A percentile compares a stretch with the other conserved stretches of the same genome.
Conservation (phyloP, 2,329 filamentous ascomycete genomes). For the Colletotrichum truncatum region DNA sequence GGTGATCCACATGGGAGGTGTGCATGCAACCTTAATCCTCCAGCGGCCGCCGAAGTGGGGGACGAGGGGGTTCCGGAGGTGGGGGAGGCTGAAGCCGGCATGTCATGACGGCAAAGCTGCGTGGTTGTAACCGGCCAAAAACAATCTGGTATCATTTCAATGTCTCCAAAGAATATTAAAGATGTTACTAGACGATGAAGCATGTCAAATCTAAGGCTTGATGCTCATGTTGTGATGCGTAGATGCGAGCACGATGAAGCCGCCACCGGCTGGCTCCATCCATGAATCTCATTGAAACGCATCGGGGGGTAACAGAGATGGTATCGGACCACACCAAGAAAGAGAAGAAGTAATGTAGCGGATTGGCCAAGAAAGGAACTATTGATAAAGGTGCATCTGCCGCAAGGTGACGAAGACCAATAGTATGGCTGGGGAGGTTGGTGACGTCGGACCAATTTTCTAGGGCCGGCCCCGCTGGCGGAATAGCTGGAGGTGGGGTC, state of each 20-base stretch:
- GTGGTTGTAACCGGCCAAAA: not conserved
- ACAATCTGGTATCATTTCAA: too few relatives aligned
- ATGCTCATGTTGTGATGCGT: too few relatives aligned
- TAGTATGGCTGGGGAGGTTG: not conserved
- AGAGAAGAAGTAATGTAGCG: not conserved
- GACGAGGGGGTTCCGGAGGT: conserved; percentile 23
- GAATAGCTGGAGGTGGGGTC: not conserved
- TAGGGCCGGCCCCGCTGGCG: conserved; percentile 7
- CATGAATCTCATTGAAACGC: not conserved
- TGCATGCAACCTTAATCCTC: conserved; percentile 11
- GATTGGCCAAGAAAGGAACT: not conserved
- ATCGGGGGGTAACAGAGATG: not conserved
- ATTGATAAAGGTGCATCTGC: not conserved
- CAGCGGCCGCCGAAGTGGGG: conserved; percentile 20
- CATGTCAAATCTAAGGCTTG: too few relatives aligned
- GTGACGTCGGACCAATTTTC: not conserved
- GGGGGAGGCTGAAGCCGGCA: not conserved
- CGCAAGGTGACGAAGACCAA: not conserved
- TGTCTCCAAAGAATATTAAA: too few relatives aligned
- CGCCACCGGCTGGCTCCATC: not conserved
- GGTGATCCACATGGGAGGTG: conserved; percentile 6
- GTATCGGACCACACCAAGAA: not conserved
- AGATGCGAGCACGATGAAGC: not conserved
- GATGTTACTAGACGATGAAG: too few relatives aligned
- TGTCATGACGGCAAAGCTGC: not conserved